These are phyloP conservation scores for Exophiala lecanii-corni DNA, from an alignment of 2,329 filamentous ascomycete genomes.

Conservation along the genomic window DNA sequence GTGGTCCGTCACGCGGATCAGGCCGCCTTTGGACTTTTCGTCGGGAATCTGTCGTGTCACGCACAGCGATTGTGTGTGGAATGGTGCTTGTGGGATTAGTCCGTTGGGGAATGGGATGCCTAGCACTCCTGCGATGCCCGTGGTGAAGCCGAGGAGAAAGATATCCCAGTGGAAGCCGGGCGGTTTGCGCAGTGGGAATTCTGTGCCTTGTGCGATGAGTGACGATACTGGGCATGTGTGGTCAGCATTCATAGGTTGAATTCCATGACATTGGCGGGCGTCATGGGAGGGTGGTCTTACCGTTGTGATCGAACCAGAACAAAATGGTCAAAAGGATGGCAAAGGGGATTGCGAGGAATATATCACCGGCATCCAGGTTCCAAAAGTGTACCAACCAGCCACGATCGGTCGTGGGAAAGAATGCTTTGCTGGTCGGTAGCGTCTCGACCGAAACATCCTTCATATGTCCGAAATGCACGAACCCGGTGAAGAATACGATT, in stretches of 20 bases:
- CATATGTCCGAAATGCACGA: slow-evolving; percentile 83
- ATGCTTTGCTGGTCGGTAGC: slow-evolving; percentile 71
- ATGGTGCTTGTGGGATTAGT: slow-evolving; percentile 76
- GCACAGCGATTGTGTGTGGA: slow-evolving; percentile 74
- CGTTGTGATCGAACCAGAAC: slow-evolving; percentile 88
- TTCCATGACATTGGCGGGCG: too few relatives aligned
- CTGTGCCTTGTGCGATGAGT: slow-evolving; percentile 75
- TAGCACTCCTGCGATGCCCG: slow-evolving; percentile 68
- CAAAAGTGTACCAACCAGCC: slow-evolving; percentile 78
- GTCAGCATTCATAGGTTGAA: slow-evolving; percentile 1
- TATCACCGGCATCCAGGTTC: slow-evolving; percentile 65
- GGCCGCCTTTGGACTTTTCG: slow-evolving; percentile 53
- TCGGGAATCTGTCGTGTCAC: slow-evolving; percentile 57
- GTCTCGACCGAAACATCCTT: slow-evolving; percentile 61
- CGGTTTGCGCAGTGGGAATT: slow-evolving; percentile 75
- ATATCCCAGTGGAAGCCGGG: slow-evolving; percentile 84
- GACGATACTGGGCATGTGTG: slow-evolving; percentile 59
- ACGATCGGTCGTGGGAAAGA: slow-evolving; percentile 69
- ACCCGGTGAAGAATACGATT: slow-evolving; percentile 83
- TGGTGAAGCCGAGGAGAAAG: slow-evolving; percentile 74
- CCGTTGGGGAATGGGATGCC: slow-evolving; percentile 79
- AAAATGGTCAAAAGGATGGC: slow-evolving; percentile 75
- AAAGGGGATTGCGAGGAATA: slow-evolving; percentile 85
- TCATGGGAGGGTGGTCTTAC: slow-evolving; percentile 41
- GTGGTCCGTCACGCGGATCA: slow-evolving; percentile 57